Evolutionary conservation across 768 basidiomycete genomes (phyloP).

Genomic region (Russula brevipes): DNA sequence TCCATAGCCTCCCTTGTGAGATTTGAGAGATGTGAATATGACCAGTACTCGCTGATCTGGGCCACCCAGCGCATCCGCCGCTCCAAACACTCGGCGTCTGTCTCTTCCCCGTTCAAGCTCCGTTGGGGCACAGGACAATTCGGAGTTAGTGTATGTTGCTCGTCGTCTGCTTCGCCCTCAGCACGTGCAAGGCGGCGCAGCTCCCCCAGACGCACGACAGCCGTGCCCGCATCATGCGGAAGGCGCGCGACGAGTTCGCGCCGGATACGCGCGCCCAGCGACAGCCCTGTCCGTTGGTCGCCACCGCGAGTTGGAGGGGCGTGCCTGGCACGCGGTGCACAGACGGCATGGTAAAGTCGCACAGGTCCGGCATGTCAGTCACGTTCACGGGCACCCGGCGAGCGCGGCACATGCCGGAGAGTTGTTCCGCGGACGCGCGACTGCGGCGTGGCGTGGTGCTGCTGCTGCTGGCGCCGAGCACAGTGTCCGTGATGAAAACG

Average conservation of each 20-base stretch:
- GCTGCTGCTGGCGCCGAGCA: conserved; percentile 33
- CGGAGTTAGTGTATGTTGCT: conserved; percentile 51
- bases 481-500: conserved; percentile 79
- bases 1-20: conserved; percentile 67
- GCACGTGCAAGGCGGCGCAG: conserved; percentile 55
- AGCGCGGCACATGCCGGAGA: conserved; percentile 51
- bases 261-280: conserved; percentile 71
- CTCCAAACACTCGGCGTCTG: conserved; percentile 35
- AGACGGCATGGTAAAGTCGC: conserved; percentile 85
- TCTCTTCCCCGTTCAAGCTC: conserved; percentile 41
- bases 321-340: conserved; percentile 75
- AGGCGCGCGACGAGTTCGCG: conserved; percentile 77
- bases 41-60: conserved; percentile 97
- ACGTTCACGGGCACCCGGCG: conserved; percentile 74
- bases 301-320: conserved; percentile 70
- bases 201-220: conserved; percentile 67
- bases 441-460: conserved; percentile 37
- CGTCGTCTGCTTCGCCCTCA: conserved; percentile 44
- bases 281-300: conserved; percentile 91
- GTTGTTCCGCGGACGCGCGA: conserved; percentile 48
- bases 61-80: conserved; percentile 90
- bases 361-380: conserved; percentile 80
- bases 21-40: conserved; percentile 64
- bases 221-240: conserved; percentile 65
- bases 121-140: conserved; percentile 64